Percentiles rank a stretch among this genome's conserved stretches.
Conservation (phyloP, 805 yeast species). For the Lachancea dasiensis region DNA sequence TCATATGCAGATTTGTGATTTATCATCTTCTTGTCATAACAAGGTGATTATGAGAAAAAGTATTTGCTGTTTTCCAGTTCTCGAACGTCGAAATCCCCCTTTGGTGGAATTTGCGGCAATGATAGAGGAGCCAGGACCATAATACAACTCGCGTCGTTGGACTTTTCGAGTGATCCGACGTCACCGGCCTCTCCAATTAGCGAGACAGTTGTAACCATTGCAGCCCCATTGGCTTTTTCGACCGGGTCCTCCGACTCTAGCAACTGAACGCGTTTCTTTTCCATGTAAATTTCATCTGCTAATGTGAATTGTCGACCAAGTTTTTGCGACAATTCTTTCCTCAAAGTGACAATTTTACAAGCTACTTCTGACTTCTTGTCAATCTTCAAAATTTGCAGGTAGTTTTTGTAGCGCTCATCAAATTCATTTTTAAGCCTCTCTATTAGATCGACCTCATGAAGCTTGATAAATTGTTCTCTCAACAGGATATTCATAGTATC, state of each 20-base stretch:
- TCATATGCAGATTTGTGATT: slow-evolving; percentile 4
- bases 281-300: slow-evolving; percentile 69
- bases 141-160: slow-evolving; percentile 24
- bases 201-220: slow-evolving; percentile 66
- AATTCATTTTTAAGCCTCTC: slow-evolving; percentile 70
- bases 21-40: too few species aligned
- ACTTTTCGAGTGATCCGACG: slow-evolving; percentile 23
- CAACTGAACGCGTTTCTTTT: slow-evolving; percentile 53
- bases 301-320: slow-evolving; percentile 53
- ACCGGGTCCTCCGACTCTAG: slow-evolving; percentile 48
- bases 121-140: slow-evolving; percentile 59
- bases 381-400: slow-evolving; percentile 54
- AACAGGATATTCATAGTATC: slow-evolving; percentile 61
- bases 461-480: slow-evolving; percentile 70
- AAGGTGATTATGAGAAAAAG: slow-evolving; percentile 50
- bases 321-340: slow-evolving; percentile 42
- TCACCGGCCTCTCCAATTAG: slow-evolving; percentile 37
- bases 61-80: slow-evolving; percentile 68
- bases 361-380: slow-evolving; percentile 49
- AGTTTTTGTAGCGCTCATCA: slow-evolving; percentile 68
- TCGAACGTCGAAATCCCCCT: slow-evolving; percentile 78
- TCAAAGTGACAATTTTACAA: slow-evolving; percentile 40
- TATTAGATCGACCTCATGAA: slow-evolving; percentile 72
- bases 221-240: slow-evolving; percentile 42
- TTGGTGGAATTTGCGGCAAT: slow-evolving; percentile 67